phyloP scores from a whole-genome alignment of 331 rosid species.

The Ulmus americana region DNA sequence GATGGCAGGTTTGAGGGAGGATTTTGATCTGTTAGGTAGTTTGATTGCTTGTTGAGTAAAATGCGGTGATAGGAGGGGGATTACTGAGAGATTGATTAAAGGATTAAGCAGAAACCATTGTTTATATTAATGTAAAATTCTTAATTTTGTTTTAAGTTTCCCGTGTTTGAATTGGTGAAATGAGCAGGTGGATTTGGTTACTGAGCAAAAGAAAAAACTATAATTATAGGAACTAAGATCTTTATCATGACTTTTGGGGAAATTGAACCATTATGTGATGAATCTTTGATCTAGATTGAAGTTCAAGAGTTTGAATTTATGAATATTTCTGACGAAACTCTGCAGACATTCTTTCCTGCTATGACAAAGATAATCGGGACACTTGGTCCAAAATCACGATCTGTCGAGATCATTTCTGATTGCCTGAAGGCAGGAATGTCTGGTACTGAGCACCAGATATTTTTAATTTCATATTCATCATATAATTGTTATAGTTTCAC shows the following conservation, averaged over 20 bases:
- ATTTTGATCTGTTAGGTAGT: too few relatives aligned
- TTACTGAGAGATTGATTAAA: background rate
- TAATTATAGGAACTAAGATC: background rate
- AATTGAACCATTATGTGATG: background rate
- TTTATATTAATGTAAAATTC: too few relatives aligned
- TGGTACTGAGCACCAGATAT: constrained; percentile 38
- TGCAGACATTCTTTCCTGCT: constrained; percentile 75
- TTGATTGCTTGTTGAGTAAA: background rate
- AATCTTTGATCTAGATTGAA: constrained; percentile 1
- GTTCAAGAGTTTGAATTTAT: constrained; percentile 11
- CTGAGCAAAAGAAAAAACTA: background rate
- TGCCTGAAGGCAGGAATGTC: constrained; percentile 87
- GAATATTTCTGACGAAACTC: constrained; percentile 12
- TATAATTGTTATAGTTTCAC: background rate
- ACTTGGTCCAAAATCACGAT: constrained; percentile 76
- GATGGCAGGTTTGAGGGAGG: too few relatives aligned
- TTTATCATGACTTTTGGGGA: background rate
- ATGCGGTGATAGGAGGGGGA: background rate
- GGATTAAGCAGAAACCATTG: background rate
- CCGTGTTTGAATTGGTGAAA: too few relatives aligned
- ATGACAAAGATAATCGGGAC: constrained; percentile 90
- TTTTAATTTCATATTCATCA: background rate
- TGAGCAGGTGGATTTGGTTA: too few relatives aligned
- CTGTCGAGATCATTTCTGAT: constrained; percentile 55
- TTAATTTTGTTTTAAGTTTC: too few relatives aligned